A percentile compares a stretch with the other conserved stretches of the same genome.
Evolutionary conservation across 2,329 filamentous ascomycete species (phyloP).

Genomic region (Aureobasidium melanogenum): DNA sequence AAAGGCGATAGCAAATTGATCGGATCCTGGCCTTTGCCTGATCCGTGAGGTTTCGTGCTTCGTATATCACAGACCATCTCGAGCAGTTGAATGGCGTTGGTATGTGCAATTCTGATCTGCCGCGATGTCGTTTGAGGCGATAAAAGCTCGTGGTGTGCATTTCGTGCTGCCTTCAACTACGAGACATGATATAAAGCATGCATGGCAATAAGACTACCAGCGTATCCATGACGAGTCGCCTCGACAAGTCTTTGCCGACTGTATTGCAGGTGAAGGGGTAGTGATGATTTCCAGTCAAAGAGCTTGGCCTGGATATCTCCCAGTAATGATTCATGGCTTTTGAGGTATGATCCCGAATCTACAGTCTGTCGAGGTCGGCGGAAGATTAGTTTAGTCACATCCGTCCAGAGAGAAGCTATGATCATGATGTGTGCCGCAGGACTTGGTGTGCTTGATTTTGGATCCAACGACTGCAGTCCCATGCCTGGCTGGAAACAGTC

Average conservation of each 20-base stretch:
- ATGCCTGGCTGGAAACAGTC: constrained; percentile 25
- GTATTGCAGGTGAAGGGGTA: constrained; percentile 49
- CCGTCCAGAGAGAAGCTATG: constrained; percentile 53
- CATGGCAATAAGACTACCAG: constrained; percentile 53
- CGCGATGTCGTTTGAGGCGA: constrained; percentile 33
- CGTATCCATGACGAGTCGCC: constrained; percentile 44
- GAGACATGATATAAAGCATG: constrained; percentile 60
- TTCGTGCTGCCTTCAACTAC: constrained; percentile 56
- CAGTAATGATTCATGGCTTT: constrained; percentile 44
- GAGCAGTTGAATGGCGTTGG: constrained; percentile 46
- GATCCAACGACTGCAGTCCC: not conserved
- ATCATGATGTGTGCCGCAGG: constrained; percentile 10
- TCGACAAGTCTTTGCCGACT: constrained; percentile 49
- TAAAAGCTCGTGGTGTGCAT: constrained; percentile 40
- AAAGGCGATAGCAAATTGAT: constrained; percentile 36
- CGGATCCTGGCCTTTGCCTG: constrained; percentile 7
- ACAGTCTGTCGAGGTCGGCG: constrained; percentile 37
- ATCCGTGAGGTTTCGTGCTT: not conserved
- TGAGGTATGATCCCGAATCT: constrained; percentile 34
- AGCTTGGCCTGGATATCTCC: constrained; percentile 43
- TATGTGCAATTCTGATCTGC: constrained; percentile 41
- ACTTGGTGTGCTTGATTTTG: not conserved
- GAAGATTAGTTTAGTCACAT: constrained; percentile 53
- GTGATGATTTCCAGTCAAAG: constrained; percentile 48
- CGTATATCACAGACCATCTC: constrained; percentile 38